These are phyloP conservation scores for Lentinula sp. DNA, from an alignment of 768 basidiomycete genomes.

Conservation along the genomic window DNA sequence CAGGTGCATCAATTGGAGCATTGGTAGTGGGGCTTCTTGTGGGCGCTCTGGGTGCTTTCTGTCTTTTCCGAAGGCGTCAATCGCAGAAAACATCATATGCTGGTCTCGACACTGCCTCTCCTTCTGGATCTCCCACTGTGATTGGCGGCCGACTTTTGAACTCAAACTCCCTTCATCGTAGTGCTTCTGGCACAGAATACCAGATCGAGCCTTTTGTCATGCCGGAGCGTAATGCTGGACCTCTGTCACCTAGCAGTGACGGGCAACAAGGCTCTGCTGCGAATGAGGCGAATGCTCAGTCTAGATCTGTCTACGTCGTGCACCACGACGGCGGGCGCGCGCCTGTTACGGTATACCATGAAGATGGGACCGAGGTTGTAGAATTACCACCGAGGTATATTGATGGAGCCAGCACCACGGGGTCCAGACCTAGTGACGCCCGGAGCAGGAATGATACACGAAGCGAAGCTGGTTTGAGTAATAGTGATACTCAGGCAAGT, in stretches of 20 bases:
- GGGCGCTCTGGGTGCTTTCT: slow-evolving; percentile 24
- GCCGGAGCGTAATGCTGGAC: slow-evolving; percentile 23
- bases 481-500: neutral
- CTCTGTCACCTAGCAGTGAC: neutral
- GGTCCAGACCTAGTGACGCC: neutral
- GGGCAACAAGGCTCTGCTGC: neutral
- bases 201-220: slow-evolving; percentile 38
- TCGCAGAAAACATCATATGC: slow-evolving; percentile 20
- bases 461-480: neutral
- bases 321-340: slow-evolving; percentile 55
- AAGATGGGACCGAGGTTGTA: slow-evolving; percentile 48
- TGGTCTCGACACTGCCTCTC: slow-evolving; percentile 16
- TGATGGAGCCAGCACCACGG: slow-evolving; percentile 9
- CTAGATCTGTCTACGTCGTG: slow-evolving; percentile 44
- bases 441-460: neutral
- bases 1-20: slow-evolving; percentile 34
- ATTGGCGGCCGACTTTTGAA: slow-evolving; percentile 3
- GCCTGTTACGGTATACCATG: slow-evolving; percentile 53
- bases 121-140: slow-evolving; percentile 9
- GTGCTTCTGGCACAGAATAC: slow-evolving; percentile 18
- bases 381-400: slow-evolving; percentile 54
- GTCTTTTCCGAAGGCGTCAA: slow-evolving; percentile 23
- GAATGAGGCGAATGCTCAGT: neutral
- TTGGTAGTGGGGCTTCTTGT: slow-evolving; percentile 28
- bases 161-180: neutral